Conservation (phyloP, 2,329 filamentous ascomycete genomes). For the Thyridium curvatum region DNA sequence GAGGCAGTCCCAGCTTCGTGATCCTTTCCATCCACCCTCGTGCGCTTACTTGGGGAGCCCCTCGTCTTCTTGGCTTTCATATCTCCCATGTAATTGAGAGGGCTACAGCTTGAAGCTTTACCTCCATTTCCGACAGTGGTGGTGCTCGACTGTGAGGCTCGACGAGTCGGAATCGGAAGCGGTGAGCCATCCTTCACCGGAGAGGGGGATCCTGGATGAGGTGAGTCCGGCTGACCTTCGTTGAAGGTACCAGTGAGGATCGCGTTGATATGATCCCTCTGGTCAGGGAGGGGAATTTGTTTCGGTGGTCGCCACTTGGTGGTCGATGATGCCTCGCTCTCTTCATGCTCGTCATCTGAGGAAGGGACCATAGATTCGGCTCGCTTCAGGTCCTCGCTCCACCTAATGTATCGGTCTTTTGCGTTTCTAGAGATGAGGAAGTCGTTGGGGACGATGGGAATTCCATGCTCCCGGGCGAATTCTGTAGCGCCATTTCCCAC, state of each 20-base stretch:
- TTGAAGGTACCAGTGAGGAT: slow-evolving; percentile 55
- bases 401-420: slow-evolving; percentile 70
- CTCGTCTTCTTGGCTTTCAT: too few species aligned
- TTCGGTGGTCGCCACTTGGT: slow-evolving; percentile 10
- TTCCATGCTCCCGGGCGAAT: slow-evolving; percentile 77
- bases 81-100: not conserved
- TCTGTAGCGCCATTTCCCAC: slow-evolving; percentile 78
- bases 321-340: not conserved
- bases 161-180: not conserved
- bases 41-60: too few species aligned
- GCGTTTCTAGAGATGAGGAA: slow-evolving; percentile 75
- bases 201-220: slow-evolving; percentile 18
- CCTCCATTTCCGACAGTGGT: not conserved
- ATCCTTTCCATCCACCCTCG: too few species aligned
- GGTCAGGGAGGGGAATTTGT: slow-evolving; percentile 5
- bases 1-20: too few species aligned
- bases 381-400: slow-evolving; percentile 64
- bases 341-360: too few species aligned
- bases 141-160: not conserved
- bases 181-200: slow-evolving; percentile 10
- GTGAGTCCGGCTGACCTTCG: slow-evolving; percentile 55
- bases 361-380: slow-evolving; percentile 7
- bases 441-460: slow-evolving; percentile 68
- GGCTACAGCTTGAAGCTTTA: not conserved
- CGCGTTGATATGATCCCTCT: slow-evolving; percentile 46